Conservation (phyloP, 164 flowering plant species). For the Piper betle region DNA sequence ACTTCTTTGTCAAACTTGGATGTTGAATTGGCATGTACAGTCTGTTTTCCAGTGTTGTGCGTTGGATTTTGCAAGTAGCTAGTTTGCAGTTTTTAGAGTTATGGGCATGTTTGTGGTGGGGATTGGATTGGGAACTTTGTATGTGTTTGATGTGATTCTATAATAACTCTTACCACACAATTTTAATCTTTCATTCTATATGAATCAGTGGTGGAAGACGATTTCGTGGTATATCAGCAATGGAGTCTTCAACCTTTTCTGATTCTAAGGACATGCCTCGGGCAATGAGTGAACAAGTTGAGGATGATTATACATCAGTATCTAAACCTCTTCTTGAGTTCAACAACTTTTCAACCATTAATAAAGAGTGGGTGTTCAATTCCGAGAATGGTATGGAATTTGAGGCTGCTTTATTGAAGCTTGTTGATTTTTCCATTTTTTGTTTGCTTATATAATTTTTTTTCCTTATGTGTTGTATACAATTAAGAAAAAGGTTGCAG, state of each 20-base stretch:
- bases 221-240: conserved; percentile 19
- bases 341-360: conserved; percentile 42
- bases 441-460: neutral
- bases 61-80: neutral
- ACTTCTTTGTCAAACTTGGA: too few relatives aligned
- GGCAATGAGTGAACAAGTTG: conserved; percentile 35
- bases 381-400: conserved; percentile 36
- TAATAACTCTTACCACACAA: neutral
- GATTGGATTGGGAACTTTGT: neutral
- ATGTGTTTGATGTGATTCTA: too few relatives aligned
- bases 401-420: neutral
- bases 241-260: conserved; percentile 35
- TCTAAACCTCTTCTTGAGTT: conserved; percentile 70
- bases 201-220: conserved; percentile 14
- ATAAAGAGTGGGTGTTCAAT: conserved; percentile 71
- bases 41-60: neutral
- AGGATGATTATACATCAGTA: too few relatives aligned
- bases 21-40: too few relatives aligned
- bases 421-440: neutral
- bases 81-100: neutral
- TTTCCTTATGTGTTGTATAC: neutral
- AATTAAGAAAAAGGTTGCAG: conserved; percentile 42
- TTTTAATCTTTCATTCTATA: neutral
- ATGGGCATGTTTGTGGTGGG: neutral
- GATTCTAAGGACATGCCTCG: conserved; percentile 23